Evolutionary conservation across 73 alveolate species (phyloP).

Genomic region (Tetrahymena borealis): DNA sequence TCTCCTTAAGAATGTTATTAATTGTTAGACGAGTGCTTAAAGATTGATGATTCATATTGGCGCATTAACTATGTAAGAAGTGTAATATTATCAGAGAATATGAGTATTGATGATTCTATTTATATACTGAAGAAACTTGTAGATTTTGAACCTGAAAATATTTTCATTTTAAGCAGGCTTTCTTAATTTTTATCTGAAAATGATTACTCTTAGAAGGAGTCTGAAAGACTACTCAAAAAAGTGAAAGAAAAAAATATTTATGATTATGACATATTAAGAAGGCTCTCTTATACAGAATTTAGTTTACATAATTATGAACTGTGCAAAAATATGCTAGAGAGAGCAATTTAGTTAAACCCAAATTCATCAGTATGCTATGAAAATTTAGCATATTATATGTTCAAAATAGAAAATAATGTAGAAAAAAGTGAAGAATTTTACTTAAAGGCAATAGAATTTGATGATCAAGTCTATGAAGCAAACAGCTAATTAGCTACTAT

Average conservation of each 20-base stretch:
- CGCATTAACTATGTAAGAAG: neutral
- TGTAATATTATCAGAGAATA: neutral
- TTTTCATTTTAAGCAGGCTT: neutral
- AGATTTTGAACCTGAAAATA: neutral
- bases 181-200: neutral
- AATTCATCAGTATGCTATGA: neutral
- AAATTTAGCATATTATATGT: neutral
- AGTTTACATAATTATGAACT: neutral
- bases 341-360: neutral
- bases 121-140: neutral
- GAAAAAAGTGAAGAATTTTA: neutral
- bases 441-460: neutral
- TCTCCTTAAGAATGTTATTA: neutral
- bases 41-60: neutral
- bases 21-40: neutral
- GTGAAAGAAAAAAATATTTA: neutral
- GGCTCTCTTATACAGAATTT: neutral
- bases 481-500: neutral
- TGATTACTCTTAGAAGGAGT: neutral
- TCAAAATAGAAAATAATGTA: neutral
- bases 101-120: neutral
- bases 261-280: neutral
- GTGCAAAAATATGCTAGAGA: neutral
- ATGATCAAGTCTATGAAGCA: neutral
- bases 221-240: neutral